A percentile compares a stretch with the other conserved stretches of the same genome.
phyloP scores from a whole-genome alignment of 495 filamentous ascomycete species.

The Annulohypoxylon nitens region DNA sequence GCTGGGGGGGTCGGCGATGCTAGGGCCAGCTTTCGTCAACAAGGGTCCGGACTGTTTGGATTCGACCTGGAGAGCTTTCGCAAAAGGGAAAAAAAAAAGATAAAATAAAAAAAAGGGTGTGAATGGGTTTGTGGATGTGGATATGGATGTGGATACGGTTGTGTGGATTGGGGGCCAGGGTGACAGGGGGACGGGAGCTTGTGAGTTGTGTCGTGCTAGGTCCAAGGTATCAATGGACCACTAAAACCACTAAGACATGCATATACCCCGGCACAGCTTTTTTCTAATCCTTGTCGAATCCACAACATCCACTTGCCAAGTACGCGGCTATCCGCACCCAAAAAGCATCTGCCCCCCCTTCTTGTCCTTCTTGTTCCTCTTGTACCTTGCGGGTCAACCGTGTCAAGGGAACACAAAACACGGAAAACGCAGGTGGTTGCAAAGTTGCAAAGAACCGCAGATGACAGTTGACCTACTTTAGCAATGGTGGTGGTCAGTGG shows the following conservation, averaged over 20 bases:
- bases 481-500: neutral
- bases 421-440: slow-evolving; percentile 25
- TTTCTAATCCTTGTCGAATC: slow-evolving; percentile 43
- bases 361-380: slow-evolving; percentile 4
- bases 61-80: slow-evolving; percentile 40
- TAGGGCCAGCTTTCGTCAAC: slow-evolving; percentile 37
- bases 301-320: slow-evolving; percentile 42
- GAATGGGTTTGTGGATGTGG: slow-evolving; percentile 7
- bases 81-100: neutral
- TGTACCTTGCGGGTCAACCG: slow-evolving; percentile 43
- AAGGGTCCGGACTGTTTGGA: slow-evolving; percentile 39
- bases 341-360: slow-evolving; percentile 17
- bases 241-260: slow-evolving; percentile 31
- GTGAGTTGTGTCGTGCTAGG: slow-evolving; percentile 43
- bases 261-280: slow-evolving; percentile 37
- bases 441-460: neutral
- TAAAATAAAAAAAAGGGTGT: slow-evolving; percentile 22
- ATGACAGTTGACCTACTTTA: neutral
- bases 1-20: slow-evolving; percentile 16
- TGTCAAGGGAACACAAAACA: slow-evolving; percentile 38
- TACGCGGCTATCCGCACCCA: slow-evolving; percentile 44
- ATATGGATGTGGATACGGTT: too few relatives aligned
- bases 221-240: slow-evolving; percentile 35
- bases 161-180: slow-evolving; percentile 5
- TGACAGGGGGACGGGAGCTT: slow-evolving; percentile 43